Base-by-base conservation (phyloP, 1,284 basidiomycete genomes). In the Volvariella volvacea region DNA sequence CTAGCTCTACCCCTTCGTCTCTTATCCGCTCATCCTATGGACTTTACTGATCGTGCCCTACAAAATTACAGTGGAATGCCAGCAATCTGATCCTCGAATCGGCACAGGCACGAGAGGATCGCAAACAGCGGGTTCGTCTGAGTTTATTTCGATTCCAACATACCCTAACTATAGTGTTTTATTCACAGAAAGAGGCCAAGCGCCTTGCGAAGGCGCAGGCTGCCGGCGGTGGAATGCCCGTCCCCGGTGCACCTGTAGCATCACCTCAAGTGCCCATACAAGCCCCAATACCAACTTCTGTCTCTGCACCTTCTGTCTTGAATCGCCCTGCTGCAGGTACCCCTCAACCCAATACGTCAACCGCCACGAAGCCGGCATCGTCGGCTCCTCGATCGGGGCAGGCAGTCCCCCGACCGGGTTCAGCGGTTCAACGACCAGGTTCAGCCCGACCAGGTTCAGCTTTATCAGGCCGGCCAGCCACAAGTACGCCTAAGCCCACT, bases 31-130 rank as follows among this genome's bases (percentile, higher is more conserved):
- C 14, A 15, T 51, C 55, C 55, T 50, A 54, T 60, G 33, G 57
- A 58, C 47, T 39, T 51, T 4, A 39, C 20, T 40, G 19, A 36
- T 36, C 34, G 6, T 36, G 14, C n/a, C 6, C n/a, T n/a, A 8
- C 6, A 15, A 15, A 15, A 20, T 6, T 8, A 36, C 53, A 88
- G 84, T 88, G 83, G 83, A 88, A 86, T 57, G 67, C 75, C 28
- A 73, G 69, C 49, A 60, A 73, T 8, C 66, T 88, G 20, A 68
- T 87, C 10, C 65, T 75, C 33, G 83, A 85, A 61, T 80, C 83
- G 8, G 75, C 81, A 2, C 84, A 88, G 61, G 85, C 82, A 42
- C 70, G 81, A 43, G 85, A 88, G 64, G 84, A 88, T 65, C 68
- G 84, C 57, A 87, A 82, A 69, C 80, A 77, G 65, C 73, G 83